Conservation (phyloP, 148 eudicot genomes). For the Euryodendron excelsum region DNA sequence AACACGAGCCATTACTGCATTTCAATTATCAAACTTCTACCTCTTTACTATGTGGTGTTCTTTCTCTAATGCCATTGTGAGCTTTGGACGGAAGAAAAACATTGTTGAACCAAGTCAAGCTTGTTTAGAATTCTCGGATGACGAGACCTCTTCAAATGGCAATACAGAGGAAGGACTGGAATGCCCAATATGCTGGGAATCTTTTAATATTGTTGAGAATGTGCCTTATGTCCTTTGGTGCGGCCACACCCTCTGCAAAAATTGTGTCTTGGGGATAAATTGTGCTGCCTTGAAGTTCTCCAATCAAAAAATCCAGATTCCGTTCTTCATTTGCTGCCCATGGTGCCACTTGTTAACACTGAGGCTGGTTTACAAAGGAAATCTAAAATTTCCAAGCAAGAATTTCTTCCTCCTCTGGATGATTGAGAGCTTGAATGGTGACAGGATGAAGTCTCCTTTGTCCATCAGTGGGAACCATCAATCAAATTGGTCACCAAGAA, state of each 20-base stretch:
- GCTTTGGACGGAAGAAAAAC: slow-evolving; percentile 40
- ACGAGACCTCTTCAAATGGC: slow-evolving; percentile 53
- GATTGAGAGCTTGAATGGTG: slow-evolving; percentile 76
- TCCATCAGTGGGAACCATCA: slow-evolving; percentile 37
- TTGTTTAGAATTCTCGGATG: slow-evolving; percentile 56
- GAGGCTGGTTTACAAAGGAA: slow-evolving; percentile 56
- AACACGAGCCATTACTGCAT: not conserved
- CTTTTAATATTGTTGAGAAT: slow-evolving; percentile 57
- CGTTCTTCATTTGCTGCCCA: slow-evolving; percentile 67
- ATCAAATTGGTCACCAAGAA: slow-evolving; percentile 35
- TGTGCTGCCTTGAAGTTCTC: slow-evolving; percentile 51
- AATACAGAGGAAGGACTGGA: slow-evolving; percentile 69
- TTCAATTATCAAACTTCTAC: slow-evolving; percentile 4
- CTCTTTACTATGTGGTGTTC: slow-evolving; percentile 45
- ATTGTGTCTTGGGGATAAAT: slow-evolving; percentile 62
- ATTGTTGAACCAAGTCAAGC: slow-evolving; percentile 35
- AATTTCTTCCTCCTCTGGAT: slow-evolving; percentile 84
- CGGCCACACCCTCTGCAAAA: slow-evolving; percentile 77
- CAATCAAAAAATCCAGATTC: slow-evolving; percentile 55
- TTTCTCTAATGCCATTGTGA: slow-evolving; percentile 32
- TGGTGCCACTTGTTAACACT: slow-evolving; percentile 64
- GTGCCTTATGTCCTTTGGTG: slow-evolving; percentile 74
- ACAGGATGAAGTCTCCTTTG: slow-evolving; percentile 46
- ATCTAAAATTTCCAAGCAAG: slow-evolving; percentile 62
- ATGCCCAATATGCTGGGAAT: slow-evolving; percentile 76